phyloP scores from a whole-genome alignment of 345 rosid species.

The Conringia planisiliqua region DNA sequence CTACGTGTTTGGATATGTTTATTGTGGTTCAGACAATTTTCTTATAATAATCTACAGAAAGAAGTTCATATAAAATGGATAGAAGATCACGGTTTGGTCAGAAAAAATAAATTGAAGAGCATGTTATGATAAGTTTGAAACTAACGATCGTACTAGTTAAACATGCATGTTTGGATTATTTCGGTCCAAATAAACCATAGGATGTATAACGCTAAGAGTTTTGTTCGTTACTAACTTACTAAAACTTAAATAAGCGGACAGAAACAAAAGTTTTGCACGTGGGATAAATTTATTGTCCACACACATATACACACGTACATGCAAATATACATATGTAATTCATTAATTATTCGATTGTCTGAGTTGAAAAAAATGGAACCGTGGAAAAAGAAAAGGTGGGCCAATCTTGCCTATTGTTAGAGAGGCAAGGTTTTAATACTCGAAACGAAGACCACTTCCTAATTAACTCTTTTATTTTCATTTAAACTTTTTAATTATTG shows the following conservation, averaged over 20 bases:
- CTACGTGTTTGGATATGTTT: background rate
- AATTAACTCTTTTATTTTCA: conserved; percentile 14
- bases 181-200: background rate
- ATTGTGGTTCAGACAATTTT: background rate
- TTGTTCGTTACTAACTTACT: background rate
- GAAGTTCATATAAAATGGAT: background rate
- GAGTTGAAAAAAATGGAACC: background rate
- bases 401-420: conserved; percentile 34
- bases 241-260: background rate
- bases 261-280: conserved; percentile 25
- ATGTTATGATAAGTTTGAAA: background rate
- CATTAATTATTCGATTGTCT: background rate
- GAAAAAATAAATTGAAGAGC: background rate
- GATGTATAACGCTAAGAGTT: background rate
- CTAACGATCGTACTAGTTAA: background rate
- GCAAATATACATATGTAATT: background rate
- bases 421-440: conserved; percentile 32
- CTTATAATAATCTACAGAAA: background rate
- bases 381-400: conserved; percentile 27
- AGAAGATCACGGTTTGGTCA: background rate
- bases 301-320: conserved; percentile 18
- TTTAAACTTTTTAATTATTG: background rate
- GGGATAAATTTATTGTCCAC: conserved; percentile 2
- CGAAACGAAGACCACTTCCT: conserved; percentile 20
- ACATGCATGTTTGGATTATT: background rate